phyloP scores from a whole-genome alignment of 176 grass and related monocot species.

The Avena atlantica region DNA sequence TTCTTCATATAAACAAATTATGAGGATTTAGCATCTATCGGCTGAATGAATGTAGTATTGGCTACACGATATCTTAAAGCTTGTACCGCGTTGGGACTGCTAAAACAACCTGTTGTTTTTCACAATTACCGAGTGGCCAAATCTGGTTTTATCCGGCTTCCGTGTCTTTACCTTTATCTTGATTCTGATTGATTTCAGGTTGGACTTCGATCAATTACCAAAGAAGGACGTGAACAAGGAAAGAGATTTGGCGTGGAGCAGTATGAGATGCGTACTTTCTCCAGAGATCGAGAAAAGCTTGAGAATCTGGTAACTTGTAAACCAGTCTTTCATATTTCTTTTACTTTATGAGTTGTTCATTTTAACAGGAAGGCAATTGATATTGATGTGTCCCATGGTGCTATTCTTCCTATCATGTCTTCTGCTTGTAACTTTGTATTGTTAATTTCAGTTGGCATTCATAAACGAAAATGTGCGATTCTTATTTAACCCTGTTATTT shows the following conservation, averaged over 20 bases:
- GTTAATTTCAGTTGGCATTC: background rate
- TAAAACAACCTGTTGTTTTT: background rate
- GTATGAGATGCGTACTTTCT: constrained; percentile 97
- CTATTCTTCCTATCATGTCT: background rate
- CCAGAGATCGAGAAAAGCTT: constrained; percentile 69
- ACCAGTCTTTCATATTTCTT: too few species aligned
- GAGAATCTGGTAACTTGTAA: constrained; percentile 73
- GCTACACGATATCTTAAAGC: background rate
- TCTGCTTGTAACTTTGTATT: background rate
- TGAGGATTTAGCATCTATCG: background rate
- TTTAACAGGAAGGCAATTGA: background rate
- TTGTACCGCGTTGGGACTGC: background rate
- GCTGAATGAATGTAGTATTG: background rate
- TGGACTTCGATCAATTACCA: constrained; percentile 89
- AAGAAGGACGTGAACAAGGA: constrained; percentile 94
- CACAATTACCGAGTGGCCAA: background rate
- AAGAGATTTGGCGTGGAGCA: constrained; percentile 96
- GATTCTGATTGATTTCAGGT: constrained; percentile 56
- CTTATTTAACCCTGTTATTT: background rate
- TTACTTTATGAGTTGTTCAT: background rate
- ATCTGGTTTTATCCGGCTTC: background rate
- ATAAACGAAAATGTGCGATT: background rate
- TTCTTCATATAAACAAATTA: background rate
- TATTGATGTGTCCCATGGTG: background rate
- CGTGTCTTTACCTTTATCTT: constrained; percentile 21